Evolutionary conservation across 164 flowering plant species (phyloP).

Genomic region (Chimonanthus praecox): DNA sequence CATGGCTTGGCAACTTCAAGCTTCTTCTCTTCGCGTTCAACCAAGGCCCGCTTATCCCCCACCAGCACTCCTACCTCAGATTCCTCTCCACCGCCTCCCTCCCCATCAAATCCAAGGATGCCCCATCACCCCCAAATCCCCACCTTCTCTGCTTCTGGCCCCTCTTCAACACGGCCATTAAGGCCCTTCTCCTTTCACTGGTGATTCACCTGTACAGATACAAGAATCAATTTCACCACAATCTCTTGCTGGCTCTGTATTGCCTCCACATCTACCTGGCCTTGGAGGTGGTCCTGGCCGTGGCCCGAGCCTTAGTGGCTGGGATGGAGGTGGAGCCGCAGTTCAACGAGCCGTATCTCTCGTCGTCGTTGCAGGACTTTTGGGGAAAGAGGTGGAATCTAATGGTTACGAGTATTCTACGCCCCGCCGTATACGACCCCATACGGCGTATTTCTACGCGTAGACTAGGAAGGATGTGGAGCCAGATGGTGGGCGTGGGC

Average conservation of each 20-base stretch:
- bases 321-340: slow-evolving; percentile 16
- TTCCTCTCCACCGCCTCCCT: slow-evolving; percentile 14
- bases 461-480: not conserved
- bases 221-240: slow-evolving; percentile 13
- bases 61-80: not conserved
- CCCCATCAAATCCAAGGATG: slow-evolving; percentile 20
- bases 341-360: slow-evolving; percentile 14
- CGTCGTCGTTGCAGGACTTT: slow-evolving; percentile 21
- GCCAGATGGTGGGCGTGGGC: slow-evolving; percentile 1
- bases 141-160: not conserved
- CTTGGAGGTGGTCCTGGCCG: slow-evolving; percentile 21
- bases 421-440: slow-evolving; percentile 17
- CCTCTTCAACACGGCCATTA: not conserved
- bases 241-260: slow-evolving; percentile 21
- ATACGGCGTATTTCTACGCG: not conserved
- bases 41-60: slow-evolving; percentile 15
- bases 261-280: slow-evolving; percentile 26
- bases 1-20: slow-evolving; percentile 60
- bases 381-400: slow-evolving; percentile 27
- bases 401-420: slow-evolving; percentile 16
- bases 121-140: not conserved
- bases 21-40: slow-evolving; percentile 22
- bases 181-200: slow-evolving; percentile 4
- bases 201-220: slow-evolving; percentile 14
- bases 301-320: not conserved